Base-by-base conservation (phyloP, 2,329 filamentous ascomycete genomes). In the Botrytis galanthina region DNA sequence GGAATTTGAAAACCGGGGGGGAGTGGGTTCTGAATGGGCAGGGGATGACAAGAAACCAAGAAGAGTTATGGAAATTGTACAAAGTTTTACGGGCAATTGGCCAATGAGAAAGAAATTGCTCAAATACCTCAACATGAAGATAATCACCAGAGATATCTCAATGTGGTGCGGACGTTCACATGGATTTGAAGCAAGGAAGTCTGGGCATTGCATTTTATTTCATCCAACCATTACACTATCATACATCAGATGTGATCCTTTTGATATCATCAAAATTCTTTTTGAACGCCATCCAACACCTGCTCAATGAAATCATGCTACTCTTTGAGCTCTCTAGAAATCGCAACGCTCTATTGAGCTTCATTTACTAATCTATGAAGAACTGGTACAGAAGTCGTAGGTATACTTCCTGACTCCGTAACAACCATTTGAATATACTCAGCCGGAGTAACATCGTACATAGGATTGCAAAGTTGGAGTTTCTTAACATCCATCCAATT, bases 371-470 rank as follows among this genome's bases (percentile, higher is more conserved):
- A 83, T 71, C 90, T 85, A 83, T 92, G 89, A 72, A 92, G 88
- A 66, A 91, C 90, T 18, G 94, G 92, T 60, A 98, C 94, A 12
- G 94, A 94, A 78, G 92, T 95, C 0, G 94, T 93, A 69, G 94
- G 93, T 75, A 97, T 88, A 79, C 90, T 93, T 60, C 95, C 96
- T 81, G 95, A 91, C 84, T 99, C 96, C 4, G 94, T 98, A 68
- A 98, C 90, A 59, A 99, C 91, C 82, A 95, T 92, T 57, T 93
- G 91, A 76, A 98, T 91, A 80, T 94, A 95, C 78, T 93, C 92
- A 6, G 93, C 93, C 22, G 92, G 92, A 1, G 96, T 99, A 66
- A 95, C 93, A 82, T 99, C 96, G 80, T 97, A 98, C 83, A 98
- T 89, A 74, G 98, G 87, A 80, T 92, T 92, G 75, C 91, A 83